Evolutionary conservation across 495 filamentous ascomycete genomes (phyloP), one percentile per base, ranked within the genome.

Genomic region (Ramalina peruviana): DNA sequence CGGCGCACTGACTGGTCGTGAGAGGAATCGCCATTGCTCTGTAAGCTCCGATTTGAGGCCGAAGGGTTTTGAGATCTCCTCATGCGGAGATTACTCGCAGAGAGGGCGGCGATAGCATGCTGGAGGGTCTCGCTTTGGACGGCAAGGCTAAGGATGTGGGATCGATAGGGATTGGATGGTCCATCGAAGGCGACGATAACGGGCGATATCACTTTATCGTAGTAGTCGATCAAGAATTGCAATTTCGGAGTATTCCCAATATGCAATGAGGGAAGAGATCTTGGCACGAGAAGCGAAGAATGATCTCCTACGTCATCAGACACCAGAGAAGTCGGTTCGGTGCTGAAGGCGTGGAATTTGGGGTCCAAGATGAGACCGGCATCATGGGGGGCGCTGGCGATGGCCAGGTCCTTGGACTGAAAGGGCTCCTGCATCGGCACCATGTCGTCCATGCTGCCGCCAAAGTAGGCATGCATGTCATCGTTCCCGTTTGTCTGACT

Each of bases 181-280:
- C 80, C 80, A 59, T 97, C 90, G 65, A 95, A 92, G 42, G 88
- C 82, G 15, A 96, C 88, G 57, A 95, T 83, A 53, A 86, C 83
- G 0, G 86, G 85, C 53, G 89, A 92, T 64, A 97, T 88, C 54
- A 84, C 82, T 59, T 88, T 90, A 49, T 89, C 81, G 64, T 92
- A 76, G 52, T 76, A 76, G 52, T 72, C 73, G 55, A 76, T 74
- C 26, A 82, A 66, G 53, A 73, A 77, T 57, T 72, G 71, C 37
- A 80, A 67, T 25, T 78, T 73, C 10, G 74, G 77, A 5, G 78
- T 74, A 6, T 66, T 69, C 11, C 73, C 73, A 21, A 73, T 65
- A 0, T 69, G 67, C 40, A 70, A 60, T 43, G 70, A 65, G 11
- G 73, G 56, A 16, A 75, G 66, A 36, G 71, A 54, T 26, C 68